phyloP scores from a whole-genome alignment of 805 yeast genomes.

The Candida nitratophila region DNA sequence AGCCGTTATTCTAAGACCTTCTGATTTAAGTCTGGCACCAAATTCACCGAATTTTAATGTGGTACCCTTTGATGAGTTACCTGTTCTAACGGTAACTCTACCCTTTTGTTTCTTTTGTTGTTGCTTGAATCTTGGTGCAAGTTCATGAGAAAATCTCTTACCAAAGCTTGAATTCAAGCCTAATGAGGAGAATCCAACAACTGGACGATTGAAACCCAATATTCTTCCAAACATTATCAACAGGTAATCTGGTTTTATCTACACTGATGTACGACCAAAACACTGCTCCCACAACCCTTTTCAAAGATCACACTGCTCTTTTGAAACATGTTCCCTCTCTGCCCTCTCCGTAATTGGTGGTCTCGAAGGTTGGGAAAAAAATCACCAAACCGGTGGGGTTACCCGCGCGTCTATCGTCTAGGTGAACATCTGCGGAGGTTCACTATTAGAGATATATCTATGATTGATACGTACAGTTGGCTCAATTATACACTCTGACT shows the following conservation, averaged over 20 bases:
- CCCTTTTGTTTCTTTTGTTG: constrained; percentile 85
- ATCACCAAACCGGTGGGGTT: background rate
- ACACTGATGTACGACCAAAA: too few species aligned
- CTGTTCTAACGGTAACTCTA: constrained; percentile 87
- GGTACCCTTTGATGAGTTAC: constrained; percentile 89
- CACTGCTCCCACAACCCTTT: too few species aligned
- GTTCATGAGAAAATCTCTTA: constrained; percentile 54
- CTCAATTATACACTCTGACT: too few species aligned
- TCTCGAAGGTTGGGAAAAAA: background rate
- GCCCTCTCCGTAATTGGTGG: too few species aligned
- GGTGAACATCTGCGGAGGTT: background rate
- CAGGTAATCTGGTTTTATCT: too few species aligned
- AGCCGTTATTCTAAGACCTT: constrained; percentile 81
- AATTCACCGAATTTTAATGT: constrained; percentile 72
- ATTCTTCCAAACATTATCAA: background rate
- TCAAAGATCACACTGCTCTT: too few species aligned
- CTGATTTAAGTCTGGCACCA: constrained; percentile 84
- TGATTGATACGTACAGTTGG: too few species aligned
- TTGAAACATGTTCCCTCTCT: too few species aligned
- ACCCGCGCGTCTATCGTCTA: background rate
- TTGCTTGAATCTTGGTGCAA: constrained; percentile 66
- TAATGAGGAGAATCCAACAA: background rate
- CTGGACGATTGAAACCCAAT: background rate
- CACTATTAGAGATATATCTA: too few species aligned
- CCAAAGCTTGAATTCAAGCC: constrained; percentile 10